Conservation (phyloP, 176 grass and related monocot species). For the Raddia guianensis region DNA sequence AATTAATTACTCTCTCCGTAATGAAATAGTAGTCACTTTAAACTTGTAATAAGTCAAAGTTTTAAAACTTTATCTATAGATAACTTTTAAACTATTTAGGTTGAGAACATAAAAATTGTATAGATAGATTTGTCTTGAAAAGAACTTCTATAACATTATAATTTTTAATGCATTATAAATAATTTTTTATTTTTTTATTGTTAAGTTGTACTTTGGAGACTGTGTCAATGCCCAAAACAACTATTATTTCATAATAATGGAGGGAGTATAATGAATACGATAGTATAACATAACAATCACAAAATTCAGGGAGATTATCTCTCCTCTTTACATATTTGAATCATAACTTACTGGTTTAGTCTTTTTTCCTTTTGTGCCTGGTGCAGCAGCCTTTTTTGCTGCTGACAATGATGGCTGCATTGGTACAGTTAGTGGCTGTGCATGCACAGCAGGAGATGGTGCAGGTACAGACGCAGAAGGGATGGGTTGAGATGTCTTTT, state of each 20-base stretch:
- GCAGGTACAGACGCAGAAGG: conserved; percentile 36
- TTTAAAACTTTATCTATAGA: too few species aligned
- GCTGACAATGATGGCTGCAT: conserved; percentile 75
- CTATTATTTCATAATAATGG: too few species aligned
- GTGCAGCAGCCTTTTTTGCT: conserved; percentile 60
- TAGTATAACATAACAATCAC: conserved; percentile 16
- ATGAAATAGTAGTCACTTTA: too few species aligned
- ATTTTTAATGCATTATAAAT: too few species aligned
- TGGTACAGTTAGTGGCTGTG: conserved; percentile 58
- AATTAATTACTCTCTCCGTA: background rate
- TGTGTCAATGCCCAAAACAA: too few species aligned
- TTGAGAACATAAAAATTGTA: too few species aligned
- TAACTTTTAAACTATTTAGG: too few species aligned
- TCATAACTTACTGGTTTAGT: conserved; percentile 64
- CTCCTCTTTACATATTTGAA: background rate
- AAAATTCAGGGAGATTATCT: conserved; percentile 7
- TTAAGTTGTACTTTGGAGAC: too few species aligned
- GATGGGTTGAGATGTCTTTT: conserved; percentile 82
- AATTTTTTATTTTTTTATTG: too few species aligned
- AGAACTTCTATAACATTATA: too few species aligned
- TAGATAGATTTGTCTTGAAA: too few species aligned
- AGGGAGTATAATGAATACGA: background rate
- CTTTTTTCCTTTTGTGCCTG: conserved; percentile 82
- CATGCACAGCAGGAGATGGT: conserved; percentile 59
- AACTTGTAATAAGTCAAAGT: too few species aligned